Evolutionary conservation across 2,329 filamentous ascomycete genomes (phyloP).

Genomic region (Aureobasidium lini): DNA sequence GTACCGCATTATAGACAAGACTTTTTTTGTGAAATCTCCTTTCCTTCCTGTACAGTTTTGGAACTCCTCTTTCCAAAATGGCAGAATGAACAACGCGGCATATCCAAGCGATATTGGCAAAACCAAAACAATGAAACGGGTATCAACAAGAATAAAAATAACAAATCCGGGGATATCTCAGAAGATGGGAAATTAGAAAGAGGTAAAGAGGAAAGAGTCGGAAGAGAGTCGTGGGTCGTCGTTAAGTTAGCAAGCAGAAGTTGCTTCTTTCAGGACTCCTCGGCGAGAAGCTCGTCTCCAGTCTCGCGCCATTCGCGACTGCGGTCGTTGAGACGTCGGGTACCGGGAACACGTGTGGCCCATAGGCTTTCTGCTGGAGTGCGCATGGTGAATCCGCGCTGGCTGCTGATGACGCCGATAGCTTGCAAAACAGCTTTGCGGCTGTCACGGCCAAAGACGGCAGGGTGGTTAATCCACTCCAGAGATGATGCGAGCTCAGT

Average conservation of each 20-base stretch:
- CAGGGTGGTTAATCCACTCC: conserved; percentile 97
- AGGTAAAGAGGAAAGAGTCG: neutral
- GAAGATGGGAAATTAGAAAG: neutral
- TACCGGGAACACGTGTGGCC: conserved; percentile 73
- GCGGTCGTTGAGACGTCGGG: conserved; percentile 72
- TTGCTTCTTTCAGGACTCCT: conserved; percentile 15
- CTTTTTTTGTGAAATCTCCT: too few species aligned
- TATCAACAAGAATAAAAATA: conserved; percentile 7
- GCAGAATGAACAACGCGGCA: too few species aligned
- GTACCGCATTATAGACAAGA: too few species aligned
- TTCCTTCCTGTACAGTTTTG: too few species aligned
- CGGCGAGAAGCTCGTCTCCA: conserved; percentile 51
- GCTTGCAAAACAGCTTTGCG: conserved; percentile 93
- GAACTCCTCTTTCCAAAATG: too few species aligned
- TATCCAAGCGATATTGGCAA: neutral
- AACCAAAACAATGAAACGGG: neutral
- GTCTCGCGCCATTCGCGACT: conserved; percentile 90
- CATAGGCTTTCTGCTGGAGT: conserved; percentile 84
- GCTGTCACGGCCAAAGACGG: conserved; percentile 87
- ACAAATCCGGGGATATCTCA: neutral
- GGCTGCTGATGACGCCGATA: conserved; percentile 92
- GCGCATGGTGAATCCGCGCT: conserved; percentile 88
- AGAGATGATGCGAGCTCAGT: conserved; percentile 81
- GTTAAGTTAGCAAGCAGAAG: neutral
- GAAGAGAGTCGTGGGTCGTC: conserved; percentile 2